Evolutionary conservation across 805 yeast genomes (phyloP).

Genomic region (Nematodospora valgi): DNA sequence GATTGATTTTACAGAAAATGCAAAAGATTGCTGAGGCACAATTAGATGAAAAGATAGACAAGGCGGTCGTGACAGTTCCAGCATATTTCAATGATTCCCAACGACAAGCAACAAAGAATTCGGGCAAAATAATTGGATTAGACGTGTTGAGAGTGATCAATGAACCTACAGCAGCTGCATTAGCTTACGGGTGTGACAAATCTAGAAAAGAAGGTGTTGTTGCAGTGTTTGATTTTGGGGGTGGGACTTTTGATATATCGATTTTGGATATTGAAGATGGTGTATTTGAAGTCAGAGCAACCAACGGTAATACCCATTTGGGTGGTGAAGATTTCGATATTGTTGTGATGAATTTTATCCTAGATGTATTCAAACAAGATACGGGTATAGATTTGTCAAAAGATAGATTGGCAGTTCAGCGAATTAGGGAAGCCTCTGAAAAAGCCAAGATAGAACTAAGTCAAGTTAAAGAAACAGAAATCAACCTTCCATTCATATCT

Average conservation of each 20-base stretch:
- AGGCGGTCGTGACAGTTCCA: conserved; percentile 82
- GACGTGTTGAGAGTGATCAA: conserved; percentile 73
- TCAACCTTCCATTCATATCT: conserved; percentile 67
- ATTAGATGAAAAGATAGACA: conserved; percentile 42
- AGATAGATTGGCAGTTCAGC: conserved; percentile 61
- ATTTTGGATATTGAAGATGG: conserved; percentile 75
- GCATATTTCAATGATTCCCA: conserved; percentile 79
- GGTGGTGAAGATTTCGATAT: conserved; percentile 88
- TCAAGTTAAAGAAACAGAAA: conserved; percentile 56
- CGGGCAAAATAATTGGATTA: conserved; percentile 73
- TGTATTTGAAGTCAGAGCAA: conserved; percentile 77
- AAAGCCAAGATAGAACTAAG: conserved; percentile 73
- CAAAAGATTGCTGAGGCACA: conserved; percentile 61
- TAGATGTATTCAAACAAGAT: conserved; percentile 53
- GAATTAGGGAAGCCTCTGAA: conserved; percentile 79
- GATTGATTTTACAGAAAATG: conserved; percentile 61
- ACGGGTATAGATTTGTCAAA: conserved; percentile 47
- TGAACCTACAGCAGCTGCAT: conserved; percentile 85
- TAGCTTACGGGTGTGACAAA: conserved; percentile 73
- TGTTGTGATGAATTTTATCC: conserved; percentile 53
- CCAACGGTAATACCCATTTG: conserved; percentile 80
- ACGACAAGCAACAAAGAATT: conserved; percentile 79
- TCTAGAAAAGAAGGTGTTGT: conserved; percentile 48
- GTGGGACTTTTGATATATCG: conserved; percentile 83
- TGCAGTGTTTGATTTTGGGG: conserved; percentile 74